Evolutionary conservation across 2,329 filamentous ascomycete species (phyloP).

Genomic region (Aulographum hederae): DNA sequence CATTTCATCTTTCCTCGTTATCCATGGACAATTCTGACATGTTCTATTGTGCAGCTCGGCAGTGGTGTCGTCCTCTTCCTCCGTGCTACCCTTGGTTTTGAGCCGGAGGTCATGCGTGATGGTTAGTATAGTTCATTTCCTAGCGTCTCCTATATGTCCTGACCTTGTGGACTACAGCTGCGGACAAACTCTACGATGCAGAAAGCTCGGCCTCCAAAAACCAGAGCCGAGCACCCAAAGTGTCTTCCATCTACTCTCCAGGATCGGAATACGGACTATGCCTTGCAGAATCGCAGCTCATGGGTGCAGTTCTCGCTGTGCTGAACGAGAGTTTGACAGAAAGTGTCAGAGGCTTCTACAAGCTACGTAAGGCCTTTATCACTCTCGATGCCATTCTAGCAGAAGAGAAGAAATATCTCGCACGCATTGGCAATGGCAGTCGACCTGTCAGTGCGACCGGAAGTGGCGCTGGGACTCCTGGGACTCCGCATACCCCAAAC

Average conservation of each 20-base stretch:
- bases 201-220: constrained; percentile 63
- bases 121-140: constrained; percentile 18
- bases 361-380: constrained; percentile 72
- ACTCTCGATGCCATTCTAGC: constrained; percentile 65
- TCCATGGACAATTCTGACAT: neutral
- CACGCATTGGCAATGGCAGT: neutral
- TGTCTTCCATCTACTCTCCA: constrained; percentile 52
- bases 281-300: constrained; percentile 70
- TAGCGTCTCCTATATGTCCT: neutral
- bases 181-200: constrained; percentile 50
- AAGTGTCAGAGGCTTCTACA: constrained; percentile 81
- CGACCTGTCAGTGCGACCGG: no score
- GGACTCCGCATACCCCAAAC: neutral
- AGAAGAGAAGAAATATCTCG: constrained; percentile 45
- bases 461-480: no score
- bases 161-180: constrained; percentile 30
- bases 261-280: constrained; percentile 79
- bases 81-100: constrained; percentile 71
- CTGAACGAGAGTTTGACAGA: constrained; percentile 88
- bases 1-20: neutral
- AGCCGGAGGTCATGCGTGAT: constrained; percentile 78
- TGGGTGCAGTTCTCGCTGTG: constrained; percentile 74
- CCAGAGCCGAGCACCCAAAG: constrained; percentile 54
- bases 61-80: constrained; percentile 70
- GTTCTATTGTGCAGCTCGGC: constrained; percentile 39